Conservation (phyloP, 2,329 filamentous ascomycete genomes). For the Aureobasidium leucospermi region DNA sequence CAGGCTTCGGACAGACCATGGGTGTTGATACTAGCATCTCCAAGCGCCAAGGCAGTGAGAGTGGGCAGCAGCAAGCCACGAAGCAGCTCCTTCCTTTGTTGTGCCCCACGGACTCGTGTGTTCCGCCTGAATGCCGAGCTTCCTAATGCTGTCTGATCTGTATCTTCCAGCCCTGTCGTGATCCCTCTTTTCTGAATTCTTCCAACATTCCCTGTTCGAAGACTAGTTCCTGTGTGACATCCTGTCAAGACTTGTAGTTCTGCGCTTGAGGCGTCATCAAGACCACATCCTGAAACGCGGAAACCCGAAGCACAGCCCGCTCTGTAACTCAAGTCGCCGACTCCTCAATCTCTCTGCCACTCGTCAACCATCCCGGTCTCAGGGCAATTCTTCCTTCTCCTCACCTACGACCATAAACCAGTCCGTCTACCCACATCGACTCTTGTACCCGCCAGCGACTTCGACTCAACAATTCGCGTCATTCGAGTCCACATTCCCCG, state of each 20-base stretch:
- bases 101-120: constrained; percentile 5
- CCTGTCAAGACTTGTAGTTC: constrained; percentile 7
- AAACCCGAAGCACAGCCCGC: constrained; percentile 12
- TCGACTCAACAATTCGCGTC: background rate
- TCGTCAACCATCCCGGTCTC: constrained; percentile 1
- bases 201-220: background rate
- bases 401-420: background rate
- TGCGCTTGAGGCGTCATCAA: constrained; percentile 5
- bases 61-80: background rate
- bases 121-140: constrained; percentile 1
- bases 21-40: background rate
- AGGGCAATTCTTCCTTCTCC: background rate
- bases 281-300: constrained; percentile 11
- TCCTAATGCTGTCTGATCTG: background rate
- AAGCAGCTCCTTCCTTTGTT: constrained; percentile 8
- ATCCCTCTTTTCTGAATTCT: background rate
- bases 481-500: constrained; percentile 7
- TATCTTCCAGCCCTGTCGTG: background rate
- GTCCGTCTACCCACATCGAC: background rate
- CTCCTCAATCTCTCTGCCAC: constrained; percentile 7
- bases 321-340: constrained; percentile 4
- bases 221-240: constrained; percentile 1
- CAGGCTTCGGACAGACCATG: background rate
- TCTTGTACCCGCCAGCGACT: background rate
- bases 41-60: background rate